These are phyloP conservation scores for Trichoderma erinaceum DNA, from an alignment of 495 filamentous ascomycete species.

Conservation along the genomic window DNA sequence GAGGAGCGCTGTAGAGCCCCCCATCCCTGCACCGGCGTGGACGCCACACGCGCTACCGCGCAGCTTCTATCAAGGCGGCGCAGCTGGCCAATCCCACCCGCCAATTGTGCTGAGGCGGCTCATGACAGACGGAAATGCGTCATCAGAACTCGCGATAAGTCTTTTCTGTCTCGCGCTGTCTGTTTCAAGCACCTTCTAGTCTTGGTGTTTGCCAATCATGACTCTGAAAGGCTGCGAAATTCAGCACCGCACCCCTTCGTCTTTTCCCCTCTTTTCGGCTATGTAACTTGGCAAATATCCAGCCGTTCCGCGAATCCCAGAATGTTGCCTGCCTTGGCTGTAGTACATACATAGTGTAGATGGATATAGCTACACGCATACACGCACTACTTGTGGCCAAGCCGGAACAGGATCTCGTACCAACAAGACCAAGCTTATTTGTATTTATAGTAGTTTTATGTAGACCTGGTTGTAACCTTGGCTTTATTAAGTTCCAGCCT, in stretches of 20 bases:
- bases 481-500: background rate
- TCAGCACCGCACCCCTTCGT: background rate
- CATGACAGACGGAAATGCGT: conserved; percentile 14
- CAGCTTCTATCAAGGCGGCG: background rate
- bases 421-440: background rate
- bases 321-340: background rate
- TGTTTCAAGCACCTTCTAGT: background rate
- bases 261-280: background rate
- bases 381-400: background rate
- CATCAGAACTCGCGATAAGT: conserved; percentile 12
- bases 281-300: background rate
- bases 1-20: no score
- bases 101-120: conserved; percentile 7
- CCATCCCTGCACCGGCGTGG: no score
- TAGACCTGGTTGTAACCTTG: background rate
- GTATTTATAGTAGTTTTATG: background rate
- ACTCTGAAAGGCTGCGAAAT: background rate
- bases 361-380: no score
- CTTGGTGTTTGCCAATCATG: background rate
- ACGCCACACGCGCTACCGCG: no score
- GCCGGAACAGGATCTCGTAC: background rate
- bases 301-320: background rate
- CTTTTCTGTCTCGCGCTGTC: background rate
- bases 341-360: background rate
- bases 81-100: conserved; percentile 2